phyloP scores from a whole-genome alignment of 208 protist genomes.

The Jaenimonas drosophilae region DNA sequence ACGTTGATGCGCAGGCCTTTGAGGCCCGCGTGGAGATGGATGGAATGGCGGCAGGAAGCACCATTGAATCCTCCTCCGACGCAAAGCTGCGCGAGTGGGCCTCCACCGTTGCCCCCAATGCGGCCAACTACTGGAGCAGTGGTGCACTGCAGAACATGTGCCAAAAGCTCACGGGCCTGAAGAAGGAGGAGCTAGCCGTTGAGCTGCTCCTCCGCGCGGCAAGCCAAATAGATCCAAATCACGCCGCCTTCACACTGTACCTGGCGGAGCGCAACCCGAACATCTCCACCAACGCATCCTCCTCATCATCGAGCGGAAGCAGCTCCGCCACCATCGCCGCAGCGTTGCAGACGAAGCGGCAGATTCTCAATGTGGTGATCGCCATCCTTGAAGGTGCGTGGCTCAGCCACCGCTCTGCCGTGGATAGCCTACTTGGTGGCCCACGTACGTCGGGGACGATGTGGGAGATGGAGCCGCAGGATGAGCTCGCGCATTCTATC shows the following conservation, averaged over 20 bases:
- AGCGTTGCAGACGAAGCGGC: slow-evolving; percentile 58
- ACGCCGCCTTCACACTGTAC: slow-evolving; percentile 43
- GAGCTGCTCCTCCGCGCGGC: slow-evolving; percentile 81
- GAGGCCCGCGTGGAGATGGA: slow-evolving; percentile 56
- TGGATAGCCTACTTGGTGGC: slow-evolving; percentile 72
- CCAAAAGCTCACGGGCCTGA: slow-evolving; percentile 54
- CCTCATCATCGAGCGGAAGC: slow-evolving; percentile 9
- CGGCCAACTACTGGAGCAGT: slow-evolving; percentile 57
- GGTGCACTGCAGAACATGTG: slow-evolving; percentile 70
- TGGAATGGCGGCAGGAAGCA: slow-evolving; percentile 24
- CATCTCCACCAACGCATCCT: not conserved
- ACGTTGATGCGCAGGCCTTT: slow-evolving; percentile 55
- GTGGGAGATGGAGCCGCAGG: slow-evolving; percentile 75
- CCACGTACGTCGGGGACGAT: slow-evolving; percentile 68
- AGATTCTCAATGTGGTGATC: slow-evolving; percentile 38
- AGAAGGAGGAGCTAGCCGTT: slow-evolving; percentile 58
- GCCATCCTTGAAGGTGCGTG: slow-evolving; percentile 59
- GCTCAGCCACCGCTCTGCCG: slow-evolving; percentile 61
- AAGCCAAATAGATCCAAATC: slow-evolving; percentile 65
- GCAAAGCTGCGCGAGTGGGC: slow-evolving; percentile 48
- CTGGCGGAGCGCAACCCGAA: slow-evolving; percentile 24
- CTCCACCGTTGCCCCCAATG: slow-evolving; percentile 40
- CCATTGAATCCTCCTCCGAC: slow-evolving; percentile 31
- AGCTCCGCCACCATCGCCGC: not conserved
- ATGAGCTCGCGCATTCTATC: slow-evolving; percentile 77